Percentiles rank a stretch among this genome's conserved stretches.
Evolutionary conservation across 2,329 filamentous ascomycete species (phyloP).

Genomic region (Ascochyta viciae-villosae): DNA sequence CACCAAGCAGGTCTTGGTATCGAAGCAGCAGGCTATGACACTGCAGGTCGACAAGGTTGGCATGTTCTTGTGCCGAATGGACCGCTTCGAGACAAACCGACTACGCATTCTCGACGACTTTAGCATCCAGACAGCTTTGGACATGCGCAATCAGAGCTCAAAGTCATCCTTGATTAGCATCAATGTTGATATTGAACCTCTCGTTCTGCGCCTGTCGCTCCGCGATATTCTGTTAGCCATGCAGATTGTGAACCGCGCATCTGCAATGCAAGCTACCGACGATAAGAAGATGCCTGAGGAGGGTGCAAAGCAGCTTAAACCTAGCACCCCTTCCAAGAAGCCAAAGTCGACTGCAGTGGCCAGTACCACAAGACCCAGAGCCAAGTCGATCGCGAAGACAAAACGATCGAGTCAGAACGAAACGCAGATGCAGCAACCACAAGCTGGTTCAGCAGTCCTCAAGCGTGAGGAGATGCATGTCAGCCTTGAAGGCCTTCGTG

Average conservation of each 20-base stretch:
- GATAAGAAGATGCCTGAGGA: constrained; percentile 57
- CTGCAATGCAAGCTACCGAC: constrained; percentile 75
- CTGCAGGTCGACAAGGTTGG: constrained; percentile 92
- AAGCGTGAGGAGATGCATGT: constrained; percentile 84
- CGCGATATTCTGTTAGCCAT: constrained; percentile 93
- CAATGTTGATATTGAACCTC: constrained; percentile 84
- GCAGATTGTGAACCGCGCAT: constrained; percentile 89
- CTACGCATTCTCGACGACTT: constrained; percentile 97
- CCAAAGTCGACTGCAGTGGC: constrained; percentile 57
- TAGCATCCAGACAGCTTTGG: constrained; percentile 87
- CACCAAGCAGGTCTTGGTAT: constrained; percentile 90
- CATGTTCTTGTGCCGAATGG: constrained; percentile 99
- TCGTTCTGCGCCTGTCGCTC: constrained; percentile 87
- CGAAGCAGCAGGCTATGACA: constrained; percentile 91
- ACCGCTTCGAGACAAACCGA: constrained; percentile 89
- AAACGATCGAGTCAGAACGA: constrained; percentile 59
- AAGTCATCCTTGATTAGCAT: constrained; percentile 75
- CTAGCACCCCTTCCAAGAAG: constrained; percentile 56
- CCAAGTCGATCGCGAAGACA: constrained; percentile 56
- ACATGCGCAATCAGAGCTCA: constrained; percentile 68
- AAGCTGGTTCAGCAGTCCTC: constrained; percentile 61
- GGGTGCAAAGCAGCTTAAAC: constrained; percentile 62
- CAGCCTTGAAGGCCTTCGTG: constrained; percentile 83
- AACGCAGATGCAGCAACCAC: constrained; percentile 62
- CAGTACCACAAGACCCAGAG: constrained; percentile 54